Conservation (phyloP, 208 protist genomes). For the Leptomonas seymouri region DNA sequence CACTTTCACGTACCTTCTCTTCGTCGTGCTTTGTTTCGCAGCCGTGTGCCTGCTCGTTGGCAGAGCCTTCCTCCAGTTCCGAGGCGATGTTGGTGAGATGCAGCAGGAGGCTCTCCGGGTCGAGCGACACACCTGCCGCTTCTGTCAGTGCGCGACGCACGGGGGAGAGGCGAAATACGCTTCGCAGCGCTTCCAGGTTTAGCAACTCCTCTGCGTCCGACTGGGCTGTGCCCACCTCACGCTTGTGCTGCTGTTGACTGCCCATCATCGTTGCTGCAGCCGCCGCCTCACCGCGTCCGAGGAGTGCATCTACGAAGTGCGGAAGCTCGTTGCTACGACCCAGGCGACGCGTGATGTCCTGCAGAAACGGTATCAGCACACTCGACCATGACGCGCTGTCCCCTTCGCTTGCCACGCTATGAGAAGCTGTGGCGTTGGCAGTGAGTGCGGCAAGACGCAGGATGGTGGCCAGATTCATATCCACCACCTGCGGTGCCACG, state of each 20-base stretch:
- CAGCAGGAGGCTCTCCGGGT: conserved; percentile 61
- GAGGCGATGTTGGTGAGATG: conserved; percentile 33
- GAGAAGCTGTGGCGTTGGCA: conserved; percentile 2
- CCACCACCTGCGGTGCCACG: conserved; percentile 89
- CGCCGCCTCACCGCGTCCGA: conserved; percentile 18
- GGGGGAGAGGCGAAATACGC: conserved; percentile 38
- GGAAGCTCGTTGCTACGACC: conserved; percentile 72
- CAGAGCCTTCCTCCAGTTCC: conserved; percentile 5
- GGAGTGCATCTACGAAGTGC: conserved; percentile 62
- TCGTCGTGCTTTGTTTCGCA: background rate
- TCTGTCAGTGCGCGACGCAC: conserved; percentile 48
- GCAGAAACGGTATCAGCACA: conserved; percentile 53
- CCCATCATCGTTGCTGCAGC: background rate
- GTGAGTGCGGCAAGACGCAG: conserved; percentile 66
- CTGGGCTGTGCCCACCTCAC: background rate
- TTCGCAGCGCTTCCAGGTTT: conserved; percentile 36
- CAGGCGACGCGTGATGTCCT: conserved; percentile 51
- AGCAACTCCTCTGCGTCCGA: conserved; percentile 8
- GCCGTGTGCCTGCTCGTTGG: background rate
- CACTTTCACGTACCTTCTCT: background rate
- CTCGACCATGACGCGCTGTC: conserved; percentile 5
- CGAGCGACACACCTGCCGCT: conserved; percentile 52
- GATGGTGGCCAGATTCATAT: conserved; percentile 77
- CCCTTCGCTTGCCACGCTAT: background rate
- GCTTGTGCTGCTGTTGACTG: background rate